Conservation (phyloP, 257 asterid genomes). For the Verbascum thapsus region DNA sequence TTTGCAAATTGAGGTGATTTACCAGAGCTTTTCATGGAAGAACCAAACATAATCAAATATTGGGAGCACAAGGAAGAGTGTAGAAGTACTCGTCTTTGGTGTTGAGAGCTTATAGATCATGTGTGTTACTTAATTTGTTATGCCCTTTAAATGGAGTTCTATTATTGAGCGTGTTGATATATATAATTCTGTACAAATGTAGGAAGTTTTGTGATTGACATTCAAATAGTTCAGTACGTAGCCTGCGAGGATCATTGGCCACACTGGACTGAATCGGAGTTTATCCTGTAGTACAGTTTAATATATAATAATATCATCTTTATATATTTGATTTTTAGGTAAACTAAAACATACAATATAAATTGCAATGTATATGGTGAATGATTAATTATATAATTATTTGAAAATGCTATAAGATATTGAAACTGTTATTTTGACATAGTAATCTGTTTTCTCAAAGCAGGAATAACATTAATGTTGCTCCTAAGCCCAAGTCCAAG, state of each 20-base stretch:
- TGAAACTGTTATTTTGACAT: background rate
- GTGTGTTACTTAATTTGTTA: background rate
- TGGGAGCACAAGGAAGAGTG: background rate
- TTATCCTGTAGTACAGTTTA: background rate
- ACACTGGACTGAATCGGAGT: background rate
- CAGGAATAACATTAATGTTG: slow-evolving; percentile 56
- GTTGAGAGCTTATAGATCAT: slow-evolving; percentile 20
- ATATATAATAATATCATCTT: background rate
- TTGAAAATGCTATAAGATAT: too few species aligned
- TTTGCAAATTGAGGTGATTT: background rate
- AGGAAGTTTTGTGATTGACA: slow-evolving; percentile 6
- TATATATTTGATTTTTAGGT: background rate
- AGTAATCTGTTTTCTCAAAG: slow-evolving; percentile 30
- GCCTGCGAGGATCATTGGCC: background rate
- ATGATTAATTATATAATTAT: background rate
- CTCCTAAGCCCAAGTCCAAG: slow-evolving; percentile 69
- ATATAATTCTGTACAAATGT: background rate
- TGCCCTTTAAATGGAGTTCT: background rate
- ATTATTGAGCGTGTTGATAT: background rate
- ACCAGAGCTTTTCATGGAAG: background rate
- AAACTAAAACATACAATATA: background rate
- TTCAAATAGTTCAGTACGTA: background rate
- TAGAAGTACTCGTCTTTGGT: slow-evolving; percentile 1
- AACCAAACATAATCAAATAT: slow-evolving; percentile 4
- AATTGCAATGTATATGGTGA: slow-evolving; percentile 12